Conservation (phyloP, 306 rosid genomes). For the Corylus heterophylla region DNA sequence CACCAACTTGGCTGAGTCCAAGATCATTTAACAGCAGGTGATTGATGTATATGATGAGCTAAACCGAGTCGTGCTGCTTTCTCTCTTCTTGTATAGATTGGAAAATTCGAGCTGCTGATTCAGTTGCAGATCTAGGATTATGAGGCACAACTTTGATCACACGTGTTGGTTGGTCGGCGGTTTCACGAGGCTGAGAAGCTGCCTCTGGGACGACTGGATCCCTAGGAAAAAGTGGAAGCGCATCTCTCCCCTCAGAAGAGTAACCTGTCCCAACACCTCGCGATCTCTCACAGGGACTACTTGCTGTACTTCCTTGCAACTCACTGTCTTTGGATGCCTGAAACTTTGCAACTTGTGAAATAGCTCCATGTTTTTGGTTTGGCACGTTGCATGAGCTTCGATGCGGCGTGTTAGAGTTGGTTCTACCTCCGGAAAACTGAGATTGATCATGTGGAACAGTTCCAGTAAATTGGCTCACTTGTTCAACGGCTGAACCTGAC, state of each 20-base stretch:
- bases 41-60: not conserved
- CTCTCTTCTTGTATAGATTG: conserved; percentile 91
- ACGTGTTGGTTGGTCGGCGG: conserved; percentile 44
- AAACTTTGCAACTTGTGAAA: conserved; percentile 33
- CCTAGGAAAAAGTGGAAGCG: conserved; percentile 48
- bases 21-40: not conserved
- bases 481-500: conserved; percentile 64
- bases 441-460: conserved; percentile 32
- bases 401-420: conserved; percentile 38
- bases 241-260: conserved; percentile 53
- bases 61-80: conserved; percentile 47
- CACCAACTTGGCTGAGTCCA: not conserved
- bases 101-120: conserved; percentile 93
- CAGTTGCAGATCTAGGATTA: conserved; percentile 77
- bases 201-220: conserved; percentile 43
- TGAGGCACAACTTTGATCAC: conserved; percentile 93
- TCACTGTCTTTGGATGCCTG: conserved; percentile 53
- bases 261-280: conserved; percentile 28
- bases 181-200: conserved; percentile 45
- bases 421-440: conserved; percentile 37
- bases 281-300: conserved; percentile 57
- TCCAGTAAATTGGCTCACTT: conserved; percentile 44
- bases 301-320: conserved; percentile 64
- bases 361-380: conserved; percentile 35
- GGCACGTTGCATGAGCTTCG: conserved; percentile 49